A percentile compares a stretch with the other conserved stretches of the same genome.
These are phyloP conservation scores for Solanum neorickii DNA, from an alignment of 257 asterid genomes.

Conservation along the genomic window DNA sequence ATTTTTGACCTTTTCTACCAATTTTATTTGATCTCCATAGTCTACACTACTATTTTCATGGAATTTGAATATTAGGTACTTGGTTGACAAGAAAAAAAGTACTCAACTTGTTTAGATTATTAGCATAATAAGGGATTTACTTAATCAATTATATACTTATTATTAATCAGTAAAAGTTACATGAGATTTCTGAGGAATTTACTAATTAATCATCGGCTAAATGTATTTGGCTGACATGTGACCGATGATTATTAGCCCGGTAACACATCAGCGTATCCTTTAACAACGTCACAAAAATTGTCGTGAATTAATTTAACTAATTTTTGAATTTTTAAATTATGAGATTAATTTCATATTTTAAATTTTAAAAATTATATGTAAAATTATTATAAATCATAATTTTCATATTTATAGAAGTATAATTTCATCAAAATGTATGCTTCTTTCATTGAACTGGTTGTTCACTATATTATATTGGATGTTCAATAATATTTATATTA, in stretches of 20 bases:
- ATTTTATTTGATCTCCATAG: not conserved
- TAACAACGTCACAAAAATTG: not conserved
- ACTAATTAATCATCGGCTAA: not conserved
- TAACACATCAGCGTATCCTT: not conserved
- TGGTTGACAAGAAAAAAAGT: slow-evolving; percentile 3
- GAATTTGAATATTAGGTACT: not conserved
- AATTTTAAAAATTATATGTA: too few species aligned
- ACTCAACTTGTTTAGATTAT: not conserved
- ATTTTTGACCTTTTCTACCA: not conserved
- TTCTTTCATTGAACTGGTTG: too few species aligned
- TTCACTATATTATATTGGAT: too few species aligned
- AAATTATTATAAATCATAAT: too few species aligned
- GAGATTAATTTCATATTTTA: too few species aligned
- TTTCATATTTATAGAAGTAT: not conserved
- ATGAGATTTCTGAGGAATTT: not conserved
- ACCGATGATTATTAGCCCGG: not conserved
- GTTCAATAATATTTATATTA: too few species aligned
- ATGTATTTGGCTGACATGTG: not conserved
- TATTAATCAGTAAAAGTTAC: not conserved
- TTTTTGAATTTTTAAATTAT: too few species aligned
- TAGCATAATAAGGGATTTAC: not conserved
- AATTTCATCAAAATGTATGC: not conserved
- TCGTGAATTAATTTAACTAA: not conserved
- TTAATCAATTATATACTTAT: not conserved
- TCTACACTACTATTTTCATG: not conserved